A percentile compares a stretch with the other conserved stretches of the same genome.
phyloP scores from a whole-genome alignment of 2,329 filamentous ascomycete genomes.

The Neonectria punicea region DNA sequence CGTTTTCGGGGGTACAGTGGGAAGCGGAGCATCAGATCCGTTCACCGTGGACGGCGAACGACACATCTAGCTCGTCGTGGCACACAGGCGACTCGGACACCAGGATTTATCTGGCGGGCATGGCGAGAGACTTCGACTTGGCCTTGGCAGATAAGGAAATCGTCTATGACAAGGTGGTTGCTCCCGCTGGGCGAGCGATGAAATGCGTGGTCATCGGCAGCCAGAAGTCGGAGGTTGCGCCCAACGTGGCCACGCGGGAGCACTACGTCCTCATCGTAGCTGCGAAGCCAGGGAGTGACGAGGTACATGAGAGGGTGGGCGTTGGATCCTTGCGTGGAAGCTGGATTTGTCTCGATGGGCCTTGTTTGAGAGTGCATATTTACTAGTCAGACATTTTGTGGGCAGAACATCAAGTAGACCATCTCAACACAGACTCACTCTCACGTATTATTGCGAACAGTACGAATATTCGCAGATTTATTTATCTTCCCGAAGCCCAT shows the following conservation, averaged over 20 bases:
- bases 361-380: background rate
- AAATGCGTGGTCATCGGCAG: slow-evolving; percentile 24
- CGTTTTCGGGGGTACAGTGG: slow-evolving; percentile 32
- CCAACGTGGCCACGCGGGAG: background rate
- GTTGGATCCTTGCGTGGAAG: slow-evolving; percentile 10
- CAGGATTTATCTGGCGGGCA: slow-evolving; percentile 11
- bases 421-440: too few species aligned
- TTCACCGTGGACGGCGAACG: slow-evolving; percentile 21
- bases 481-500: background rate
- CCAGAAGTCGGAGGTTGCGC: background rate
- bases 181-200: background rate
- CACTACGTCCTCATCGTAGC: slow-evolving; percentile 12
- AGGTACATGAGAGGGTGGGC: slow-evolving; percentile 18
- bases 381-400: background rate
- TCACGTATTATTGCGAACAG: too few species aligned
- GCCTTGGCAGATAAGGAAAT: background rate
- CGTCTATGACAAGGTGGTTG: slow-evolving; percentile 10
- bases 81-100: slow-evolving; percentile 21
- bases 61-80: slow-evolving; percentile 1
- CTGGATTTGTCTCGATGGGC: slow-evolving; percentile 7
- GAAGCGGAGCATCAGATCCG: slow-evolving; percentile 5
- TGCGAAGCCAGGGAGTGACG: background rate
- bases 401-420: too few species aligned
- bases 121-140: slow-evolving; percentile 7
- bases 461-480: too few species aligned